phyloP scores from a whole-genome alignment of 2,329 filamentous ascomycete genomes.

The Blastomyces emzantsi region DNA sequence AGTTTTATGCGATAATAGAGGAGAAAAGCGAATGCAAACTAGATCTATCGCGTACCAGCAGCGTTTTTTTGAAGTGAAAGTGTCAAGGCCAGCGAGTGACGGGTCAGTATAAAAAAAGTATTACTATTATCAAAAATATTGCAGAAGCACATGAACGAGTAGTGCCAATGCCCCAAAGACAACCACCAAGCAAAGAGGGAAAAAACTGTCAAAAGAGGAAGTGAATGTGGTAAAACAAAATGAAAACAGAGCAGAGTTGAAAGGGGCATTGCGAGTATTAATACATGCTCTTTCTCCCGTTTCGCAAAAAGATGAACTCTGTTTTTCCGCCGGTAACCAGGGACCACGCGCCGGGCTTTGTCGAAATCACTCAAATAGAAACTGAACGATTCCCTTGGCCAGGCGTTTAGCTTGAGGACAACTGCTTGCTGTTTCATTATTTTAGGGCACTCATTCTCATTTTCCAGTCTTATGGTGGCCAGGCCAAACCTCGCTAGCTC shows the following conservation, averaged over 20 bases:
- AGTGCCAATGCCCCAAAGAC: neutral
- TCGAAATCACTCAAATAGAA: conserved; percentile 1
- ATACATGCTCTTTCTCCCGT: neutral
- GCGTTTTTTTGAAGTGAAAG: conserved; percentile 8
- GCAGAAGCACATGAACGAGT: neutral
- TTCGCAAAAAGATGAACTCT: neutral
- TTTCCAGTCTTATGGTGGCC: neutral
- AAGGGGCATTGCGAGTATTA: neutral
- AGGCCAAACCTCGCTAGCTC: neutral
- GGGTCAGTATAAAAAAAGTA: conserved; percentile 2
- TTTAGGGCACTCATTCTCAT: neutral
- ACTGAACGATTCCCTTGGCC: neutral
- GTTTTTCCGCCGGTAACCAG: neutral
- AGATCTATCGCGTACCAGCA: conserved; percentile 17
- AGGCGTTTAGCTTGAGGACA: neutral
- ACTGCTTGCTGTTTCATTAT: neutral
- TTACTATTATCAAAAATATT: neutral
- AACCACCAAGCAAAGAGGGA: neutral
- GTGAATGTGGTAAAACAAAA: neutral
- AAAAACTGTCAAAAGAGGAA: neutral
- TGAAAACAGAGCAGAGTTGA: neutral
- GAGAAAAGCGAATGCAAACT: conserved; percentile 4
- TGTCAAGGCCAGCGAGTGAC: neutral
- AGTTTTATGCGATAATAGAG: conserved; percentile 2
- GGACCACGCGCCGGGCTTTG: neutral